Conservation (phyloP, 2,329 filamentous ascomycete species). For the Aspergillus sp. region DNA sequence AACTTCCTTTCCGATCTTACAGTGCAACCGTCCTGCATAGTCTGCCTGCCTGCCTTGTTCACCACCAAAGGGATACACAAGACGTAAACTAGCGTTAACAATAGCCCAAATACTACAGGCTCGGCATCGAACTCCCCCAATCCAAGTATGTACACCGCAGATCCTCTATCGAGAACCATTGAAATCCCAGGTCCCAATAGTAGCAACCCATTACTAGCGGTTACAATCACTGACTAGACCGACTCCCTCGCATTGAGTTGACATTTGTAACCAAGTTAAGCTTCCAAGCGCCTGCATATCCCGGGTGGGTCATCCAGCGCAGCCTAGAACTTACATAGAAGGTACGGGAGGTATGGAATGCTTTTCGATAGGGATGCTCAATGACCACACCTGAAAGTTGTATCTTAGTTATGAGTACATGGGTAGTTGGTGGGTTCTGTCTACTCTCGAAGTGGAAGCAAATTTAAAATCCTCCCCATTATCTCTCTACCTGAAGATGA, state of each 20-base stretch:
- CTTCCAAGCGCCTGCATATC: neutral
- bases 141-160: neutral
- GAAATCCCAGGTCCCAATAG: neutral
- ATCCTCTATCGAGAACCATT: neutral
- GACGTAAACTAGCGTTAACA: neutral
- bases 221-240: neutral
- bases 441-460: constrained; percentile 29
- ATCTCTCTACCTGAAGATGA: constrained; percentile 15
- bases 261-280: neutral
- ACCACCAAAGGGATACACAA: neutral
- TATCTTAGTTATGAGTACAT: neutral
- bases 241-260: too few species aligned
- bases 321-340: neutral
- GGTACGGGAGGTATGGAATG: neutral
- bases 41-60: neutral
- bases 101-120: neutral
- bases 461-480: constrained; percentile 32
- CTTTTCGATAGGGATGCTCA: too few species aligned
- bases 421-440: neutral
- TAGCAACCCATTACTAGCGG: neutral
- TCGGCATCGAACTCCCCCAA: neutral
- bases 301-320: neutral
- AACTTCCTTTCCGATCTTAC: too few species aligned
- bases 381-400: neutral
- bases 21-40: neutral